Percentiles rank a stretch among this genome's conserved stretches.
phyloP scores from a whole-genome alignment of 1,139 yeast species.

The Nakaseomyces bracarensis region DNA sequence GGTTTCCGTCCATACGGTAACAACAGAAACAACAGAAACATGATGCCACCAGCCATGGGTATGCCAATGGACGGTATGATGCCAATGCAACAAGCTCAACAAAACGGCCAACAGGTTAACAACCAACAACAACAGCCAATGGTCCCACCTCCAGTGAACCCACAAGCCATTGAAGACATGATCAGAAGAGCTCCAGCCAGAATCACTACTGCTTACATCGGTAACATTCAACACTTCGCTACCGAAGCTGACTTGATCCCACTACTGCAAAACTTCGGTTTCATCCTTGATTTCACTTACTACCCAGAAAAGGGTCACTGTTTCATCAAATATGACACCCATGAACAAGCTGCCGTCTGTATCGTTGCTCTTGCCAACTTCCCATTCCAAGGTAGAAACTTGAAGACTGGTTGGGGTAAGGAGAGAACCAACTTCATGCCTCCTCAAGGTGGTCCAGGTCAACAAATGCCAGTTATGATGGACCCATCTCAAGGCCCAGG shows the following conservation, averaged over 20 bases:
- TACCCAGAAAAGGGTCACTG: slow-evolving; percentile 56
- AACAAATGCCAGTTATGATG: slow-evolving; percentile 9
- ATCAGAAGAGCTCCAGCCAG: slow-evolving; percentile 70
- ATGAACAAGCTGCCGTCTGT: slow-evolving; percentile 83
- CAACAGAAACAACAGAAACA: slow-evolving; percentile 15
- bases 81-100: slow-evolving; percentile 14
- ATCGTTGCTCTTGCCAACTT: slow-evolving; percentile 75
- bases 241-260: slow-evolving; percentile 68
- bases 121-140: slow-evolving; percentile 20
- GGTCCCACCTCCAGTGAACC: slow-evolving; percentile 34
- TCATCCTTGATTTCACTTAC: slow-evolving; percentile 69
- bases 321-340: slow-evolving; percentile 77
- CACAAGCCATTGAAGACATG: slow-evolving; percentile 60
- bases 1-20: slow-evolving; percentile 17
- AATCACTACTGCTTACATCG: slow-evolving; percentile 74
- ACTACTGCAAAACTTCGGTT: slow-evolving; percentile 73
- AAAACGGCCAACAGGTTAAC: slow-evolving; percentile 9
- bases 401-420: slow-evolving; percentile 87
- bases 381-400: slow-evolving; percentile 65
- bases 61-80: slow-evolving; percentile 21
- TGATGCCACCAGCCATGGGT: slow-evolving; percentile 21
- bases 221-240: slow-evolving; percentile 73
- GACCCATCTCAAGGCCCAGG: slow-evolving; percentile 8
- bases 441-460: slow-evolving; percentile 12
- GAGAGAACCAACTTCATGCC: slow-evolving; percentile 41